phyloP scores from a whole-genome alignment of 495 filamentous ascomycete genomes.

The Ascodesmis nigricans region DNA sequence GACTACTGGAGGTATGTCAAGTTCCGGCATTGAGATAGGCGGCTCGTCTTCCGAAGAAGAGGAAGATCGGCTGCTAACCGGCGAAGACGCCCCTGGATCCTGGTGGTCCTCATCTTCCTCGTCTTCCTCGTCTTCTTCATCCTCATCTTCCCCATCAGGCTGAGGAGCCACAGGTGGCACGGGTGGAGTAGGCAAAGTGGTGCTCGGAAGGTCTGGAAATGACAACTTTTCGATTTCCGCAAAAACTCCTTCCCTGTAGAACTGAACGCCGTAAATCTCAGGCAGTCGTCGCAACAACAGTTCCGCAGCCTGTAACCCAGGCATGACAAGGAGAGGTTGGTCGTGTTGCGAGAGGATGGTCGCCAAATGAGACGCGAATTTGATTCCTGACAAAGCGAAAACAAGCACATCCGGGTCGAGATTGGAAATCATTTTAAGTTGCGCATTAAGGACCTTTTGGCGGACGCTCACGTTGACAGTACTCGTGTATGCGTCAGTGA shows the following conservation, averaged over 20 bases:
- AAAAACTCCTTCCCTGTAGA: slow-evolving; percentile 94
- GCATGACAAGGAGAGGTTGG: slow-evolving; percentile 65
- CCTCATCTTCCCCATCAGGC: slow-evolving; percentile 25
- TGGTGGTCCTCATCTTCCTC: slow-evolving; percentile 19
- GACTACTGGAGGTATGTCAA: not conserved
- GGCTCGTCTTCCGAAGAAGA: slow-evolving; percentile 30
- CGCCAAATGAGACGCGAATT: slow-evolving; percentile 92
- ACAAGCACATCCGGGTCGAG: slow-evolving; percentile 61
- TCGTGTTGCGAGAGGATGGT: slow-evolving; percentile 93
- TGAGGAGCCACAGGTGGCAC: too few species aligned
- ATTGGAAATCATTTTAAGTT: slow-evolving; percentile 97
- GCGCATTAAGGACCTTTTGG: slow-evolving; percentile 87
- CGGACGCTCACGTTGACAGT: slow-evolving; percentile 94
- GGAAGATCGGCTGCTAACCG: slow-evolving; percentile 37
- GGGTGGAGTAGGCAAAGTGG: slow-evolving; percentile 7
- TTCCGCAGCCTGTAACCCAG: slow-evolving; percentile 71
- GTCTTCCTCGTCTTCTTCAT: slow-evolving; percentile 23
- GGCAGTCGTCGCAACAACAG: slow-evolving; percentile 64
- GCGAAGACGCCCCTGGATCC: slow-evolving; percentile 41
- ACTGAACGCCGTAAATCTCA: slow-evolving; percentile 79
- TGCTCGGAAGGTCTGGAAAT: slow-evolving; percentile 15
- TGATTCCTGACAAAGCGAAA: slow-evolving; percentile 70
- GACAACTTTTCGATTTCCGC: slow-evolving; percentile 69
- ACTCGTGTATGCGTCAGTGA: slow-evolving; percentile 94
- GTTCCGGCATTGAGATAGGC: slow-evolving; percentile 30